A percentile compares a stretch with the other conserved stretches of the same genome.
These are phyloP conservation scores for Melocanna baccifera DNA, from an alignment of 176 grass and related monocot genomes.

Conservation along the genomic window DNA sequence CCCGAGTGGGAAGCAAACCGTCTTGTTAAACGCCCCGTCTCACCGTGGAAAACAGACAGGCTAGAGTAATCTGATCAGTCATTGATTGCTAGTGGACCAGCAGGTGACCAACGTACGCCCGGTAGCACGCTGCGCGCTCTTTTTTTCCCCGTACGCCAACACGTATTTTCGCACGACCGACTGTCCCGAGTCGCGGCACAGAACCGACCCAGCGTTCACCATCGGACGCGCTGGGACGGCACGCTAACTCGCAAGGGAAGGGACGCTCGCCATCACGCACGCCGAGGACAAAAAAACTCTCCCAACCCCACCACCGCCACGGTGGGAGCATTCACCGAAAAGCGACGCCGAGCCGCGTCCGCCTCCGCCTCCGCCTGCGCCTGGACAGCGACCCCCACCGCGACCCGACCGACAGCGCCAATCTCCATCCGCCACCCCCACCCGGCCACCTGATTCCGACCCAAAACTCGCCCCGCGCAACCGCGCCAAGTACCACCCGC, in stretches of 20 bases:
- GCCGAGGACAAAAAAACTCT: too few relatives aligned
- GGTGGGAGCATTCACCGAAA: not conserved
- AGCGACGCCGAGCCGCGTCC: not conserved
- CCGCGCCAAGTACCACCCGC: not conserved
- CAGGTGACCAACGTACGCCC: not conserved
- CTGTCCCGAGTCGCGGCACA: not conserved
- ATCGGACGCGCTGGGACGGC: not conserved
- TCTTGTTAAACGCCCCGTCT: not conserved
- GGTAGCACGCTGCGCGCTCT: not conserved
- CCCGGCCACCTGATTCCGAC: not conserved
- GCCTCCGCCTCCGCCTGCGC: too few relatives aligned
- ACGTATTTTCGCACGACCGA: not conserved
- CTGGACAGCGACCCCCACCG: not conserved
- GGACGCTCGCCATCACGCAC: not conserved
- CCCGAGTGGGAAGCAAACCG: not conserved
- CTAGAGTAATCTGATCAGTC: not conserved
- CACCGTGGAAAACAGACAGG: not conserved
- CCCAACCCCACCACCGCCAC: not conserved
- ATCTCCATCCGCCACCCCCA: not conserved
- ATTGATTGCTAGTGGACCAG: not conserved
- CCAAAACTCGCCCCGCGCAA: not conserved
- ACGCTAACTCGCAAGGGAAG: not conserved
- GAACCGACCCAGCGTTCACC: not conserved
- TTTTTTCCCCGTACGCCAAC: not conserved
- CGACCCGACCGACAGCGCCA: not conserved